Percentiles rank a stretch among this genome's conserved stretches.
phyloP scores from a whole-genome alignment of 129 eudicot genomes.

The Gnaphalium uliginosum region DNA sequence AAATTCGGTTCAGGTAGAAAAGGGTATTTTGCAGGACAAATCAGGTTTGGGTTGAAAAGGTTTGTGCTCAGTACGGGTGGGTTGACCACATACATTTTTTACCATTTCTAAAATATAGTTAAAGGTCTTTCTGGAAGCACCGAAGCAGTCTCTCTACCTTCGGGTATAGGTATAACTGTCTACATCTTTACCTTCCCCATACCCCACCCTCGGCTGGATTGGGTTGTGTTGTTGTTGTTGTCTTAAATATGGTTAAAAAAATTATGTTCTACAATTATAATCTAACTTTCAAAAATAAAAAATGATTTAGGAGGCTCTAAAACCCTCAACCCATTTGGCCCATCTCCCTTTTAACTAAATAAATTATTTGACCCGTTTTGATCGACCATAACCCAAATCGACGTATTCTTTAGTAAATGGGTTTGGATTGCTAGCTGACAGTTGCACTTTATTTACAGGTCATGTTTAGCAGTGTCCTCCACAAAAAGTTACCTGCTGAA shows the following conservation, averaged over 20 bases:
- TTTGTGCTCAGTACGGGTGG: not conserved
- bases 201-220: too few relatives aligned
- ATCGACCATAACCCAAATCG: not conserved
- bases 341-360: not conserved
- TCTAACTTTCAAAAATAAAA: not conserved
- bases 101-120: not conserved
- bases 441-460: conserved; percentile 49
- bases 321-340: not conserved
- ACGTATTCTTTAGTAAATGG: not conserved
- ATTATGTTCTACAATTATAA: not conserved
- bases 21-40: not conserved
- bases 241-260: not conserved
- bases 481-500: conserved; percentile 82
- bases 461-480: conserved; percentile 93
- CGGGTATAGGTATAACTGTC: too few relatives aligned
- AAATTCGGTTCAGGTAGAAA: not conserved
- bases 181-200: too few relatives aligned
- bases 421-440: conserved; percentile 1
- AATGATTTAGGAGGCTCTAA: not conserved
- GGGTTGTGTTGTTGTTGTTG: too few relatives aligned
- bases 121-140: too few relatives aligned
- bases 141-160: too few relatives aligned
- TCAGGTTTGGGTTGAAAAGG: not conserved
- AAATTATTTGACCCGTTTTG: not conserved
- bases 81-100: not conserved